Evolutionary conservation across 208 protist genomes (phyloP).

Genomic region (Borovskyia barvae): DNA sequence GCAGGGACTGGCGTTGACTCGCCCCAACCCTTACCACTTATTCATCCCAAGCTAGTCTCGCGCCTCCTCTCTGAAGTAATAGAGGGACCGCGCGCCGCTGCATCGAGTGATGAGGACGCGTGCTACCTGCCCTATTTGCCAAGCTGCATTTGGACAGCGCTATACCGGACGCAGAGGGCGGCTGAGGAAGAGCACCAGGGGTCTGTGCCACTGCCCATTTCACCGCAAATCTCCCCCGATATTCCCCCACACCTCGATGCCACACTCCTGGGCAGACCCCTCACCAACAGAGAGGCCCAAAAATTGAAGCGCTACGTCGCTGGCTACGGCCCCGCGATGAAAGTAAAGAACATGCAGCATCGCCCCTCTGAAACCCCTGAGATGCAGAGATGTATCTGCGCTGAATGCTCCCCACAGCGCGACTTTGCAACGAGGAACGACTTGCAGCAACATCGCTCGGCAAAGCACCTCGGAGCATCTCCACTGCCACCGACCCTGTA

Average conservation of each 20-base stretch:
- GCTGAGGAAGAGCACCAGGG: slow-evolving; percentile 1
- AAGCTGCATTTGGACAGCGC: slow-evolving; percentile 4
- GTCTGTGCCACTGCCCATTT: not conserved
- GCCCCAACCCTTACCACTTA: slow-evolving; percentile 20
- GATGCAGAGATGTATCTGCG: slow-evolving; percentile 7
- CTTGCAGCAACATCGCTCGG: slow-evolving; percentile 19
- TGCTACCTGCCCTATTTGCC: slow-evolving; percentile 28
- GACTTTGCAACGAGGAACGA: slow-evolving; percentile 24
- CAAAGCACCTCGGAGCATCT: slow-evolving; percentile 21
- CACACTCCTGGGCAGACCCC: slow-evolving; percentile 25
- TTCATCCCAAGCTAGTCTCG: slow-evolving; percentile 22
- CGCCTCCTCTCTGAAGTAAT: not conserved
- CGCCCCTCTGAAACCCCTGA: not conserved
- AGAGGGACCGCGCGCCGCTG: not conserved
- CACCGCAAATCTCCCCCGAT: not conserved
- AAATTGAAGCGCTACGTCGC: slow-evolving; percentile 40
- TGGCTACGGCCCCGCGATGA: slow-evolving; percentile 25
- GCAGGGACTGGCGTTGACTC: not conserved
- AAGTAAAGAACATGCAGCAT: not conserved
- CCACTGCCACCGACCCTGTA: slow-evolving; percentile 24
- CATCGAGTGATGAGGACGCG: not conserved
- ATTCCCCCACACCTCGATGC: slow-evolving; percentile 41
- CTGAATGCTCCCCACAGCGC: slow-evolving; percentile 14
- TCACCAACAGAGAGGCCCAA: slow-evolving; percentile 33
- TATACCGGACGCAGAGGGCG: slow-evolving; percentile 18